These are phyloP conservation scores for Tolypocladium amazonense DNA, from an alignment of 2,329 filamentous ascomycete species.

Conservation along the genomic window DNA sequence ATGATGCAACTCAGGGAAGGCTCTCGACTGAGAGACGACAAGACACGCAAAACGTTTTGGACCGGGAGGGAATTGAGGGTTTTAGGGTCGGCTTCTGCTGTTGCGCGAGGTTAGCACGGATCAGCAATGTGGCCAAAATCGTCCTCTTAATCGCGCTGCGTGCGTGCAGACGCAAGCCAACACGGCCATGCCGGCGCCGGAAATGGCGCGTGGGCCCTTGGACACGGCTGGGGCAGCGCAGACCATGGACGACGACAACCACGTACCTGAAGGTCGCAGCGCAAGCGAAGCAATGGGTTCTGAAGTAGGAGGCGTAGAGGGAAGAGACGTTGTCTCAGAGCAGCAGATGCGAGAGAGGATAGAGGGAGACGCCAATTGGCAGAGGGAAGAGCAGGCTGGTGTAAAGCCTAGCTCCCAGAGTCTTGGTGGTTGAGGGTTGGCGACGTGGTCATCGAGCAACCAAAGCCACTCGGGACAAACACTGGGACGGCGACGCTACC, in stretches of 20 bases:
- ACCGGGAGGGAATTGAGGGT: neutral
- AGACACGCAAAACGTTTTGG: neutral
- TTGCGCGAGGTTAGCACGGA: neutral
- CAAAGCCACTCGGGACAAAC: neutral
- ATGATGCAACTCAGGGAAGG: neutral
- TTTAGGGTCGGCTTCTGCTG: neutral
- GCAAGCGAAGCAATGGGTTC: neutral
- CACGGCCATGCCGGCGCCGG: neutral
- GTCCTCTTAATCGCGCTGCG: neutral
- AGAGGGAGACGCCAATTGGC: slow-evolving; percentile 1
- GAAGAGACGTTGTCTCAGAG: neutral
- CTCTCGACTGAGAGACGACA: neutral
- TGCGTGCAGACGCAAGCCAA: neutral
- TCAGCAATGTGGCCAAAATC: neutral
- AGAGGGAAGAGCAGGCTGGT: neutral
- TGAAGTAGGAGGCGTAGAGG: neutral
- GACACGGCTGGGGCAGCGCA: neutral
- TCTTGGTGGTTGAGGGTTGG: neutral
- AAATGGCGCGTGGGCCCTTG: neutral
- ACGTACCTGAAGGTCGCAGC: neutral
- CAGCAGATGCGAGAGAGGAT: neutral
- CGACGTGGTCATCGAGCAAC: neutral
- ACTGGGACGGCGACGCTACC: slow-evolving; percentile 2
- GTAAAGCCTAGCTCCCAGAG: neutral
- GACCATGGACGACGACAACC: neutral